phyloP scores from a whole-genome alignment of 345 rosid species.

The Gossypium ekmanianum region DNA sequence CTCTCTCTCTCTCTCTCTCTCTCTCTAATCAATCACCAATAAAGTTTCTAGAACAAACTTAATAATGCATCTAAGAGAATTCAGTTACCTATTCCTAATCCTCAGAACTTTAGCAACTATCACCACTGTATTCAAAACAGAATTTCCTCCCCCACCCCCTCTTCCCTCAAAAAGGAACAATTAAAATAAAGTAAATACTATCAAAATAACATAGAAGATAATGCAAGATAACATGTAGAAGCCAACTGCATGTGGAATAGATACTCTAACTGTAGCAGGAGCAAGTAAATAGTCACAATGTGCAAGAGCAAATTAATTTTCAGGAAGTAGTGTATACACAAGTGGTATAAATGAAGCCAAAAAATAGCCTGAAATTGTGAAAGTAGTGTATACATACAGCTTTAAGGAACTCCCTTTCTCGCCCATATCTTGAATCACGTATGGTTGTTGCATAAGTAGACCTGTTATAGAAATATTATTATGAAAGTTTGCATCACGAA shows the following conservation, averaged over 20 bases:
- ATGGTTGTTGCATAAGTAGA: conserved; percentile 92
- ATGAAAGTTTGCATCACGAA: neutral
- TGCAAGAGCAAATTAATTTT: neutral
- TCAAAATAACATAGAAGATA: neutral
- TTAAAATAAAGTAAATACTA: neutral
- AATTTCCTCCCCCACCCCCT: neutral
- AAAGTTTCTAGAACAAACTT: neutral
- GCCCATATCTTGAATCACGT: conserved; percentile 84
- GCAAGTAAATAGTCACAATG: neutral
- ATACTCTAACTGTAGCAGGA: neutral
- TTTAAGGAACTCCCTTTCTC: conserved; percentile 89
- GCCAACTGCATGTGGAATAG: neutral
- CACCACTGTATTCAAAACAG: neutral
- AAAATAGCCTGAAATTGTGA: conserved; percentile 1
- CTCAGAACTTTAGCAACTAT: neutral
- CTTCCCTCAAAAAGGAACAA: neutral
- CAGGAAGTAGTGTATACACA: conserved; percentile 23
- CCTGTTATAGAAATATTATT: conserved; percentile 36
- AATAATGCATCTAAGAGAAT: neutral
- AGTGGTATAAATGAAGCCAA: neutral
- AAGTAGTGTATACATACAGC: conserved; percentile 56
- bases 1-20: too few relatives aligned
- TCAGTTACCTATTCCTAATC: neutral
- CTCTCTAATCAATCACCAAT: neutral
- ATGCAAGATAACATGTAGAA: conserved; percentile 1